Evolutionary conservation across 2,329 filamentous ascomycete genomes (phyloP).

Genomic region (Cordyceps cateniannulata): DNA sequence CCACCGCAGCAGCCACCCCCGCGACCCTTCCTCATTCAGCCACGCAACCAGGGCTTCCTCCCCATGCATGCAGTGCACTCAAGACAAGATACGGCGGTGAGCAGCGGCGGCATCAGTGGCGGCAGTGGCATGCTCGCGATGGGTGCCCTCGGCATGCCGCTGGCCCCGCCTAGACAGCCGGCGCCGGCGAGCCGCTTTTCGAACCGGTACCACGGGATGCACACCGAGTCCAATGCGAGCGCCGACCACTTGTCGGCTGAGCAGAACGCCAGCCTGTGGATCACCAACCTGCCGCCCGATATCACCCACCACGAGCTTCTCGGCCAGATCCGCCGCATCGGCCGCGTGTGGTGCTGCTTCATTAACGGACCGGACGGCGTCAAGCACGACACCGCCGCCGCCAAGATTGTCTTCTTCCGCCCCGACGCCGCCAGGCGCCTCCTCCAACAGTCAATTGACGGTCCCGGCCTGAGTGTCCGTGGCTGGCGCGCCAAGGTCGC

Average conservation of each 20-base stretch:
- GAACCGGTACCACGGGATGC: constrained; percentile 30
- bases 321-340: constrained; percentile 34
- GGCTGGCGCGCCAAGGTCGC: constrained; percentile 31
- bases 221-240: constrained; percentile 30
- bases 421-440: constrained; percentile 30
- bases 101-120: background rate
- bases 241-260: constrained; percentile 23
- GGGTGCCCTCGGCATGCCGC: too few species aligned
- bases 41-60: background rate
- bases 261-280: constrained; percentile 45
- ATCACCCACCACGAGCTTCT: constrained; percentile 39
- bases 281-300: constrained; percentile 42
- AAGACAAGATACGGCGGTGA: too few species aligned
- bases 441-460: constrained; percentile 19
- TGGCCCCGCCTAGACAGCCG: background rate
- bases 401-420: constrained; percentile 45
- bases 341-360: constrained; percentile 44
- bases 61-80: background rate
- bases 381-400: constrained; percentile 33
- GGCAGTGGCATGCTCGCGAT: background rate
- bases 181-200: constrained; percentile 23
- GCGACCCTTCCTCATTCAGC: background rate
- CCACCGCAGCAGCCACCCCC: background rate
- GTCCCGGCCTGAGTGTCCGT: constrained; percentile 30
- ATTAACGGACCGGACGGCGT: constrained; percentile 42